Conservation (phyloP, 2,329 filamentous ascomycete genomes). For the Colletotrichum tabaci region DNA sequence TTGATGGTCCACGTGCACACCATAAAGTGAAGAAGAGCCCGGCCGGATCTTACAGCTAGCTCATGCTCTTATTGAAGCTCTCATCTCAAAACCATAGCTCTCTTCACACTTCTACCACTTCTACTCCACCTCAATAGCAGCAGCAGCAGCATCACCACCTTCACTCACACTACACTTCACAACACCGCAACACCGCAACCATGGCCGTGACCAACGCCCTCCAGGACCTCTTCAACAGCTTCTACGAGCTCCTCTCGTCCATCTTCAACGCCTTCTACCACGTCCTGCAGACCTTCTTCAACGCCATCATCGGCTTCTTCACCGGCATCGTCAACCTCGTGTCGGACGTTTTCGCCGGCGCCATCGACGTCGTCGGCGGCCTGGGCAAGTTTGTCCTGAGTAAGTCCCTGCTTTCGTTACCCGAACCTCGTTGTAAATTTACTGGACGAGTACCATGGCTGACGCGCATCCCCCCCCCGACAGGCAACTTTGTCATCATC, state of each 20-base stretch:
- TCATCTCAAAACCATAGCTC: not conserved
- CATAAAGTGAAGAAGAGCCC: conserved; percentile 15
- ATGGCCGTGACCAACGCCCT: conserved; percentile 56
- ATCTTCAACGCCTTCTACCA: conserved; percentile 53
- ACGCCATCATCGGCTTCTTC: conserved; percentile 54
- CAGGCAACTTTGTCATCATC: conserved; percentile 56
- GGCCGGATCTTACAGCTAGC: not conserved
- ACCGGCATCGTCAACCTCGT: conserved; percentile 54
- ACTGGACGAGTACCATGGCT: not conserved
- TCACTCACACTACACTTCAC: not conserved
- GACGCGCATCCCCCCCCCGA: not conserved
- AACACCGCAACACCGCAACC: conserved; percentile 31
- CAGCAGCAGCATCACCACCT: not conserved
- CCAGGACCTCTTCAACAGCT: conserved; percentile 56
- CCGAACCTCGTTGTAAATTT: not conserved
- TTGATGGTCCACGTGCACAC: conserved; percentile 19
- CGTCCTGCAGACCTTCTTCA: conserved; percentile 52
- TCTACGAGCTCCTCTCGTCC: conserved; percentile 59
- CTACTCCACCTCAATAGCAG: not conserved
- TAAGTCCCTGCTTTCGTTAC: conserved; percentile 45
- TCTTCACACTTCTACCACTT: not conserved
- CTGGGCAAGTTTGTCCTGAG: conserved; percentile 57
- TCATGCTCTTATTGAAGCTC: not conserved
- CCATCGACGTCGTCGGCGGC: conserved; percentile 56
- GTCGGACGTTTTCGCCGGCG: conserved; percentile 53